Conservation (phyloP, 345 rosid genomes). For the Gynandropsis gynandra region DNA sequence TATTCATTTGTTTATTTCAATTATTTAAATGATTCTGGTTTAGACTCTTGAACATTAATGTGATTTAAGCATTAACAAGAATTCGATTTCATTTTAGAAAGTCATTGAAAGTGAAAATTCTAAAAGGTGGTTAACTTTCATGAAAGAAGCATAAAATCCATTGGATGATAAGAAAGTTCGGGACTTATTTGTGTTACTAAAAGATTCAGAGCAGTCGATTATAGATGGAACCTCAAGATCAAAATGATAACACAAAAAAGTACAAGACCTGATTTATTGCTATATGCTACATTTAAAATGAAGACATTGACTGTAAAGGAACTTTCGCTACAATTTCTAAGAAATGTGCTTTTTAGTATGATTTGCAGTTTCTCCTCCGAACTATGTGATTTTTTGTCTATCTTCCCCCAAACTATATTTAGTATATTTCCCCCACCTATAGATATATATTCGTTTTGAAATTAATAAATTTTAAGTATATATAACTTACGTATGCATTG, state of each 20-base stretch:
- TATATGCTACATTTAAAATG: neutral
- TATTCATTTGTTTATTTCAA: too few relatives aligned
- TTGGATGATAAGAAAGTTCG: neutral
- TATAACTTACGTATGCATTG: too few relatives aligned
- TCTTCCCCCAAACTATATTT: too few relatives aligned
- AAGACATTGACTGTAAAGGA: neutral
- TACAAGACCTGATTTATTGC: too few relatives aligned
- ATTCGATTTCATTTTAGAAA: constrained; percentile 1
- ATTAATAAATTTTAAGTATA: neutral
- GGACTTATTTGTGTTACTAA: neutral
- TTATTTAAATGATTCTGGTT: neutral
- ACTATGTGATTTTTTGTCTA: too few relatives aligned
- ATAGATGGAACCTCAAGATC: neutral
- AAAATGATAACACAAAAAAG: neutral
- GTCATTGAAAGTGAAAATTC: constrained; percentile 3
- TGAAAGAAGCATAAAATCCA: neutral
- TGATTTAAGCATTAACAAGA: neutral
- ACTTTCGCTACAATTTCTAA: neutral
- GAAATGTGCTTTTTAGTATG: neutral
- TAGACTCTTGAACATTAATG: neutral
- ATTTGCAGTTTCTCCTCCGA: neutral
- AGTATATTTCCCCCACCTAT: too few relatives aligned
- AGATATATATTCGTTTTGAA: too few relatives aligned
- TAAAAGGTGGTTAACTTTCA: neutral
- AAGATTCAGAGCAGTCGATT: neutral